Conservation (phyloP, 495 filamentous ascomycete genomes). For the Daldinia childiae region DNA sequence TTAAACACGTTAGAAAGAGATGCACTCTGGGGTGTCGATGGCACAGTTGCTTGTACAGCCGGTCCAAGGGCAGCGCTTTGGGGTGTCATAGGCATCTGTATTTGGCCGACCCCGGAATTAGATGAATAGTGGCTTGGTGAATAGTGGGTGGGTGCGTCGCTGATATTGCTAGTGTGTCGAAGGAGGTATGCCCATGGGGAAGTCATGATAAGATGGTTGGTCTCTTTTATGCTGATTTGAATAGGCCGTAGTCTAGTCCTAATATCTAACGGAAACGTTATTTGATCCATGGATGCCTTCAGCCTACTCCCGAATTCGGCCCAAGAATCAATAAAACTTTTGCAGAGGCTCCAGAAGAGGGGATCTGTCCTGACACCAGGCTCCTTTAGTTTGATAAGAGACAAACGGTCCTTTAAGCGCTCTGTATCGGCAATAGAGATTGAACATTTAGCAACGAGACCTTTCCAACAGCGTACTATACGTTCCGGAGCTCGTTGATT, state of each 20-base stretch:
- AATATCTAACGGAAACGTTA: conserved; percentile 72
- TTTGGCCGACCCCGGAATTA: conserved; percentile 43
- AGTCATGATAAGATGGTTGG: conserved; percentile 73
- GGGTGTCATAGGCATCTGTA: conserved; percentile 67
- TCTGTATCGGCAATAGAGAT: conserved; percentile 72
- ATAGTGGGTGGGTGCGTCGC: conserved; percentile 46
- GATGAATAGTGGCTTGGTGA: conserved; percentile 45
- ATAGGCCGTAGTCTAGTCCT: conserved; percentile 77
- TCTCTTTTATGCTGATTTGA: conserved; percentile 79
- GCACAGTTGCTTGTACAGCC: conserved; percentile 88
- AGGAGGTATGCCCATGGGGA: conserved; percentile 76
- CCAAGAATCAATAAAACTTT: conserved; percentile 78
- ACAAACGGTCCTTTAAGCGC: conserved; percentile 72
- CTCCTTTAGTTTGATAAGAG: conserved; percentile 84
- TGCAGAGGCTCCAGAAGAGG: conserved; percentile 85
- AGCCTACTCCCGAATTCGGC: conserved; percentile 76
- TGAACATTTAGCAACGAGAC: conserved; percentile 71
- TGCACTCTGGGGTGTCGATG: conserved; percentile 76
- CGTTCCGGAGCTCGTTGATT: conserved; percentile 56
- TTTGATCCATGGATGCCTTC: conserved; percentile 68
- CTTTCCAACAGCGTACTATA: conserved; percentile 71
- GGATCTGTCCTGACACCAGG: conserved; percentile 77
- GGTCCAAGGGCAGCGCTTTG: conserved; percentile 87
- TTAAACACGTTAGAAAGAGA: conserved; percentile 71
- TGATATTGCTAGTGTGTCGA: conserved; percentile 42